These are phyloP conservation scores for Epithele typhae DNA, from an alignment of 768 basidiomycete genomes.

Conservation along the genomic window DNA sequence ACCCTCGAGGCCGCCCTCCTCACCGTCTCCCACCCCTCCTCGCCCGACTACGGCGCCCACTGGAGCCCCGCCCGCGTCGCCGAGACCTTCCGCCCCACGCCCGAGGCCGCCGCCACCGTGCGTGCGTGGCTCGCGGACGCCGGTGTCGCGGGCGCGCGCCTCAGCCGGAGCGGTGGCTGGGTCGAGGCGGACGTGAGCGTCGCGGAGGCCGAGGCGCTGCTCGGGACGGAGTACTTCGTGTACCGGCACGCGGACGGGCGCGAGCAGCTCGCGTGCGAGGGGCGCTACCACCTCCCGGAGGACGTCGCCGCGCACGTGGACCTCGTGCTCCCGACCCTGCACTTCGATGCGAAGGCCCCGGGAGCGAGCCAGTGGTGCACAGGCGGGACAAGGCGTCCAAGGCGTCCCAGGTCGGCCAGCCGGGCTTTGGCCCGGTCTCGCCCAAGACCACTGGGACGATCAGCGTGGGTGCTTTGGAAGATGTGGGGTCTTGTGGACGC, in stretches of 20 bases:
- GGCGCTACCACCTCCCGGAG: conserved; percentile 61
- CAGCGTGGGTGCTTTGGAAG: background rate
- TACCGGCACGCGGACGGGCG: conserved; percentile 54
- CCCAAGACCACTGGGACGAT: background rate
- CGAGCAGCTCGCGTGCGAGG: conserved; percentile 50
- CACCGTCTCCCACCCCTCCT: conserved; percentile 46
- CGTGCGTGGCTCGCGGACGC: conserved; percentile 34
- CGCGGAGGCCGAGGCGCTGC: conserved; percentile 38
- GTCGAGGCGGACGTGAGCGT: conserved; percentile 36
- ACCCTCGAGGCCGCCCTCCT: conserved; percentile 40
- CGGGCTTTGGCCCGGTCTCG: background rate
- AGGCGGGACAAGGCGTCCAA: background rate
- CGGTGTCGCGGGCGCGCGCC: conserved; percentile 35
- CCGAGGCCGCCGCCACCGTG: conserved; percentile 37
- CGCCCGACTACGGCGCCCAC: conserved; percentile 46
- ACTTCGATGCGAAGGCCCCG: conserved; percentile 36
- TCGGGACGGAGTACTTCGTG: conserved; percentile 48
- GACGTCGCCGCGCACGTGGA: conserved; percentile 56
- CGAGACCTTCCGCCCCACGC: conserved; percentile 40
- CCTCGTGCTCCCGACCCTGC: conserved; percentile 66
- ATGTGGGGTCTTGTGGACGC: too few relatives aligned
- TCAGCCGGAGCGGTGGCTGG: conserved; percentile 41
- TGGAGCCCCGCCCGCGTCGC: conserved; percentile 40
- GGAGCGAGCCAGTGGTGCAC: background rate
- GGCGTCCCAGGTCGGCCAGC: background rate